Percentiles rank a stretch among this genome's conserved stretches.
phyloP scores from a whole-genome alignment of 2,329 filamentous ascomycete species.

The Microsporum ferrugineum region DNA sequence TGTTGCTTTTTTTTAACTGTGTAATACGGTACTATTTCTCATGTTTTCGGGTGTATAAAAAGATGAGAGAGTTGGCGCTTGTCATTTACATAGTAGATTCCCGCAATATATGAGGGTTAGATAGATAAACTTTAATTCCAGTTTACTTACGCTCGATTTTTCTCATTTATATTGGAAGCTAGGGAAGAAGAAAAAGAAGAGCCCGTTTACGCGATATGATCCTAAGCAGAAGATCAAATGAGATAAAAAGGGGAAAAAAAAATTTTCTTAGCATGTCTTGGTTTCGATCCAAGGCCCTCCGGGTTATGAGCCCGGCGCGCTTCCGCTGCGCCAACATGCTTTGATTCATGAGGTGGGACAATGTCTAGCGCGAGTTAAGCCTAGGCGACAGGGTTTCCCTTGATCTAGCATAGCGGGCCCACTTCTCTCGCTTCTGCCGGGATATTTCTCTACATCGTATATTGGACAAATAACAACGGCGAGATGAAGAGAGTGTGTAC shows the following conservation, averaged over 20 bases:
- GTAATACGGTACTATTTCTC: not conserved
- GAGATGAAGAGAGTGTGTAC: no score
- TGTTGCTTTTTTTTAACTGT: not conserved
- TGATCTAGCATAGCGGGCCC: not conserved
- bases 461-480: not conserved
- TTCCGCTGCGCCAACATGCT: constrained; percentile 27
- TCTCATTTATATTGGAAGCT: not conserved
- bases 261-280: constrained; percentile 13
- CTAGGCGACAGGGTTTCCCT: not conserved
- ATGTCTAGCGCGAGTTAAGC: not conserved
- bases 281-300: constrained; percentile 24
- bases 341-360: not conserved
- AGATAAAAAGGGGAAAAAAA: constrained; percentile 6
- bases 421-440: not conserved
- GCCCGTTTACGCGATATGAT: not conserved
- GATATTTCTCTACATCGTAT: not conserved
- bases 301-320: constrained; percentile 32
- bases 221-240: not conserved
- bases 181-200: not conserved
- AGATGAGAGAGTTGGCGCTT: not conserved
- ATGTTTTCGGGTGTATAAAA: not conserved
- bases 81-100: not conserved
- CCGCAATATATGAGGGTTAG: not conserved
- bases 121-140: not conserved
- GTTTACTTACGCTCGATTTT: not conserved